Evolutionary conservation across 108 stramenopile species (phyloP), one percentile per base, ranked within the genome.

Genomic region (Discostella stelligeroides): DNA sequence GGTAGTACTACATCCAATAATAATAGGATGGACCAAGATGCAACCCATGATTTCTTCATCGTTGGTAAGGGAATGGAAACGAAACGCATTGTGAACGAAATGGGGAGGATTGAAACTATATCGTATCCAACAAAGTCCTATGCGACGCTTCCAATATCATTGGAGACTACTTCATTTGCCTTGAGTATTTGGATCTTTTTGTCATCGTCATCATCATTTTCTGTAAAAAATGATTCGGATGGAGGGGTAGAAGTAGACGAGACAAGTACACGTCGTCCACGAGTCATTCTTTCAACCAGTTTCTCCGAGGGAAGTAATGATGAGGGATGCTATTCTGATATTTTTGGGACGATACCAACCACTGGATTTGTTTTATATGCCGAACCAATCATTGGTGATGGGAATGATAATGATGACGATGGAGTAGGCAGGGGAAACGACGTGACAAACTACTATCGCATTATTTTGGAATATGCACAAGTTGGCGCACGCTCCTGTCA

Each of bases 21-120:
- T n/a, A n/a, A n/a, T n/a, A n/a, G n/a, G n/a, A 54, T 76, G 43
- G 75, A 67, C 20, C 24, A 76, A 49, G 75, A 76, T 68, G 55
- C 68, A 30, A 76, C 75, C 30, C 18, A 21, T n/a, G 75, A 76
- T 27, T 76, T 68, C 53, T 76, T 76, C 46, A 68, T 62, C 40
- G 75, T 67, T 0, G 75, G 75, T 15, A 34, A 62, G 12, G n/a
- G 46, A 18, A 37, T 45, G 34, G 39, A 63, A 12, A 59, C 53
- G 25, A 61, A 63, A 29, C 40, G 46, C 40, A 21, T 43, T 1
- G 51, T 66, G 20, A 53, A 66, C 7, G 53, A 18, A 17, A 54
- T 29, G 17, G 65, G 65, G 25, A 23, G 65, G 27, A 14, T 66
- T 11, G 50, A 66, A 25, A 39, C 63, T 7, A 14, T 40, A 28